Percentiles rank a stretch among this genome's conserved stretches.
These are phyloP conservation scores for Articulospora tetracladia DNA, from an alignment of 495 filamentous ascomycete genomes.

Conservation along the genomic window DNA sequence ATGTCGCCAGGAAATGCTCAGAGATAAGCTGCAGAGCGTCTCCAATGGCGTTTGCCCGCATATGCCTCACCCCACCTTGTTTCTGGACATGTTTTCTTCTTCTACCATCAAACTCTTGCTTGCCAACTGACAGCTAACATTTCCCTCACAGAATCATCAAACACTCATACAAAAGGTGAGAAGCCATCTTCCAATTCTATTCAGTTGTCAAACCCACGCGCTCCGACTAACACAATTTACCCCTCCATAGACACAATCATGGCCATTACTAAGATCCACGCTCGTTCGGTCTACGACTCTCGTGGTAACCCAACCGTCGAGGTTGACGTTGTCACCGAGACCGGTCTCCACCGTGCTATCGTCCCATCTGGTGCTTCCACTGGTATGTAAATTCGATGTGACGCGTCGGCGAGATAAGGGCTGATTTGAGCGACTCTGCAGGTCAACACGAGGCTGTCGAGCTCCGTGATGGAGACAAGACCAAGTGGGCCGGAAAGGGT, in stretches of 20 bases:
- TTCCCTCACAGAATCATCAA: slow-evolving; percentile 5
- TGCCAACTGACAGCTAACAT: slow-evolving; percentile 17
- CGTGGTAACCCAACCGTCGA: slow-evolving; percentile 93
- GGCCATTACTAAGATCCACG: slow-evolving; percentile 98
- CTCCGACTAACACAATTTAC: slow-evolving; percentile 16
- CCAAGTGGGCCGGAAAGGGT: slow-evolving; percentile 95
- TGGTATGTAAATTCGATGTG: slow-evolving; percentile 50
- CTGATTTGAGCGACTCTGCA: slow-evolving; percentile 30
- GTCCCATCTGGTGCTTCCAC: slow-evolving; percentile 98
- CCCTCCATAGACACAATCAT: slow-evolving; percentile 46
- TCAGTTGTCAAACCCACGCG: background rate
- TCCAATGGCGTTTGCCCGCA: slow-evolving; percentile 20
- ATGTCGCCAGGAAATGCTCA: background rate
- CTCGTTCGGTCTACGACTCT: slow-evolving; percentile 98
- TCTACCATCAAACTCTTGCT: slow-evolving; percentile 10
- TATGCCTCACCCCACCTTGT: slow-evolving; percentile 20
- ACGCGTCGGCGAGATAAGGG: background rate
- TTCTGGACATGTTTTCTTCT: slow-evolving; percentile 18
- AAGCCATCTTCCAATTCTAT: background rate
- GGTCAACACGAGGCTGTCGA: slow-evolving; percentile 98
- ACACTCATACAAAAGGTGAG: slow-evolving; percentile 14
- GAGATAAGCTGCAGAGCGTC: slow-evolving; percentile 17
- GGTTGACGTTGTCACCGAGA: slow-evolving; percentile 95
- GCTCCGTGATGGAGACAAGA: slow-evolving; percentile 98
- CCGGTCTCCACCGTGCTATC: slow-evolving; percentile 96